A percentile compares a stretch with the other conserved stretches of the same genome.
Evolutionary conservation across 2,329 filamentous ascomycete species (phyloP).

Genomic region (Trichoderma arundinaceum): DNA sequence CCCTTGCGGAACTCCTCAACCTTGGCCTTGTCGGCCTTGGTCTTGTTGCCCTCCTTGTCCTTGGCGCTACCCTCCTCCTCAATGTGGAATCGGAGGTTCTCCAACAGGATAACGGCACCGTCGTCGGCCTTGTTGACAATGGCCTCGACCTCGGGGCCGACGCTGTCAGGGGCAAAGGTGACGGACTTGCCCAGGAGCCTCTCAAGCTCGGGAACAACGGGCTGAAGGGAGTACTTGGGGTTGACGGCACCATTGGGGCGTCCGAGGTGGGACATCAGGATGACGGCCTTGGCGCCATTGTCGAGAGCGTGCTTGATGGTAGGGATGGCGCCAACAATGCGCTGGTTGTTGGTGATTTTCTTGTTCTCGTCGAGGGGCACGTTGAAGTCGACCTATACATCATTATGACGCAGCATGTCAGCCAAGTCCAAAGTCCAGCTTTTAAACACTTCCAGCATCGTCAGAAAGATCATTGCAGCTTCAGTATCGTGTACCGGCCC

Average conservation of each 20-base stretch:
- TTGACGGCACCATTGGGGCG: constrained; percentile 90
- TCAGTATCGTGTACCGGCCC: neutral
- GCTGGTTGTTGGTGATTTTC: constrained; percentile 97
- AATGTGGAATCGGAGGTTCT: constrained; percentile 97
- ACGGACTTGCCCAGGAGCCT: constrained; percentile 85
- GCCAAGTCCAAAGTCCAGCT: neutral
- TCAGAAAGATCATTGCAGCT: neutral
- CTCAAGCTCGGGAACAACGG: constrained; percentile 89
- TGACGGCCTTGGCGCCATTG: constrained; percentile 86
- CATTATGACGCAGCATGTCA: neutral
- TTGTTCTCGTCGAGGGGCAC: constrained; percentile 92
- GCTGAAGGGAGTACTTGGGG: constrained; percentile 92
- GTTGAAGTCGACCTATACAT: constrained; percentile 95
- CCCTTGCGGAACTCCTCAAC: constrained; percentile 95
- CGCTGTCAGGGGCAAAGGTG: constrained; percentile 86
- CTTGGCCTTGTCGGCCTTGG: constrained; percentile 93
- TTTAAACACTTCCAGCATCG: neutral
- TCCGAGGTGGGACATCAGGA: constrained; percentile 98
- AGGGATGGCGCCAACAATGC: constrained; percentile 92
- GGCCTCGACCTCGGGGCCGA: constrained; percentile 88
- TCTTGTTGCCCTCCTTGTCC: constrained; percentile 93
- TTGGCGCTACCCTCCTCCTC: constrained; percentile 98
- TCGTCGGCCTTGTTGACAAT: constrained; percentile 81
- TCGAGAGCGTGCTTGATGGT: constrained; percentile 95
- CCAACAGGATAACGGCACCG: constrained; percentile 86